Evolutionary conservation across 352 stramenopile genomes (phyloP).

Genomic region (Phytophthora uliginosa): DNA sequence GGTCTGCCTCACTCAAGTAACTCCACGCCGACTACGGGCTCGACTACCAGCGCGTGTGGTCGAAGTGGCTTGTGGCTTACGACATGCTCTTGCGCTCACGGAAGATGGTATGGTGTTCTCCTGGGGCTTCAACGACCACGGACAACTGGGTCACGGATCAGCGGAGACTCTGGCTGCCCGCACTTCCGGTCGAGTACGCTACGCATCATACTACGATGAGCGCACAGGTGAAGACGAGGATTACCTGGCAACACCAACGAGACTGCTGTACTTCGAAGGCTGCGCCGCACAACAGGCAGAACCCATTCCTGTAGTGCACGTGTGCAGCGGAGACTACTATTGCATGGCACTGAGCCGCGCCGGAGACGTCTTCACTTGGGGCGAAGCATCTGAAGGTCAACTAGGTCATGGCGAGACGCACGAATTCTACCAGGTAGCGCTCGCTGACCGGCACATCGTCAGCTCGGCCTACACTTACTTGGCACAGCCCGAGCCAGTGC

Average conservation of each 20-base stretch:
- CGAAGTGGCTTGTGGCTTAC: slow-evolving; percentile 58
- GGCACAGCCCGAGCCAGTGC: slow-evolving; percentile 66
- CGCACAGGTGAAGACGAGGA: slow-evolving; percentile 52
- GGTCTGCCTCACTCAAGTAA: slow-evolving; percentile 28
- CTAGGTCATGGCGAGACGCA: slow-evolving; percentile 71
- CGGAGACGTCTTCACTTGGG: slow-evolving; percentile 82
- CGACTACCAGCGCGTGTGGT: slow-evolving; percentile 28
- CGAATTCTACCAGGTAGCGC: slow-evolving; percentile 65
- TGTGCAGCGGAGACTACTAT: slow-evolving; percentile 82
- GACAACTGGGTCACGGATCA: slow-evolving; percentile 75
- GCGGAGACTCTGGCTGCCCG: slow-evolving; percentile 55
- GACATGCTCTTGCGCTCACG: slow-evolving; percentile 66
- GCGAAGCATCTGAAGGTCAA: slow-evolving; percentile 79
- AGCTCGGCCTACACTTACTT: slow-evolving; percentile 81
- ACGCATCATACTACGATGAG: slow-evolving; percentile 64
- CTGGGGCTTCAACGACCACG: slow-evolving; percentile 86
- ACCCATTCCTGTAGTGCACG: slow-evolving; percentile 60
- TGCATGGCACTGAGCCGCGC: slow-evolving; percentile 67
- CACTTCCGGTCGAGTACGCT: slow-evolving; percentile 42
- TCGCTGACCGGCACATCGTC: slow-evolving; percentile 68
- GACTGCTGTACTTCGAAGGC: slow-evolving; percentile 76
- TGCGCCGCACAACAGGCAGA: slow-evolving; percentile 63
- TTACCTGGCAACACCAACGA: slow-evolving; percentile 54
- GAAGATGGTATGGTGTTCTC: slow-evolving; percentile 70
- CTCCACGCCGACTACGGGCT: slow-evolving; percentile 40